Evolutionary conservation across 192 early-diverging fungal genomes (phyloP), one percentile per base, ranked within the genome.

Genomic region (Oehlia diaphana): DNA sequence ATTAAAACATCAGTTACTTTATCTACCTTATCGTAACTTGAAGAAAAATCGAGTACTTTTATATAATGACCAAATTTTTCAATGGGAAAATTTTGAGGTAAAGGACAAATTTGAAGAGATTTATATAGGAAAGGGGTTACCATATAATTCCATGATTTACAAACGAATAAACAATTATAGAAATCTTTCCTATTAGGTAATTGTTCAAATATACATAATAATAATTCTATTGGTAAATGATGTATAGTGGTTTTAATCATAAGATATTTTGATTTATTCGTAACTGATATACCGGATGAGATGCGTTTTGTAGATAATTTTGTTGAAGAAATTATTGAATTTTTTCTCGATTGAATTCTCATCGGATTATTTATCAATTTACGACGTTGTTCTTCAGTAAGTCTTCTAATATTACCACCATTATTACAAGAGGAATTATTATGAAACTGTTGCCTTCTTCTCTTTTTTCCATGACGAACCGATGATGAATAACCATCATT

Each of bases 21-120:
- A 39, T 70, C 68, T 9, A 44, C 37, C 19, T n/a, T 19, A 39
- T 70, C 68, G 9, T 19, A 9, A 39, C 68, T 39, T 5, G 68
- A 70, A 8, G 68, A 70, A 44, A 70, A 70, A 70, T 70, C 68
- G 2, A 70, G 39, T n/a, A 70, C 19, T 12, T 42, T 70, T 39
- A 70, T 70, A n/a, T 44, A 19, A 12, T 31, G 8, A 39, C 68
- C 68, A 70, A n/a, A 70, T 70, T 70, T 70, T 70, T 70, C 39
- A n/a, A 70, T 70, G 10, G 68, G 68, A 70, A 70, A 70, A 44
- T 70, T 70, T 70, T 39, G 39, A 9, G 68, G 39, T 39, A 70
- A 39, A 42, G 44, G 68, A 47, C n/a, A 70, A 70, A 70, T 70
- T 70, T 70, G 68, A 42, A 42, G 68, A 3, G 39, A 70, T 70